Conservation (phyloP, 257 asterid genomes). For the Solanum ossicruentum region DNA sequence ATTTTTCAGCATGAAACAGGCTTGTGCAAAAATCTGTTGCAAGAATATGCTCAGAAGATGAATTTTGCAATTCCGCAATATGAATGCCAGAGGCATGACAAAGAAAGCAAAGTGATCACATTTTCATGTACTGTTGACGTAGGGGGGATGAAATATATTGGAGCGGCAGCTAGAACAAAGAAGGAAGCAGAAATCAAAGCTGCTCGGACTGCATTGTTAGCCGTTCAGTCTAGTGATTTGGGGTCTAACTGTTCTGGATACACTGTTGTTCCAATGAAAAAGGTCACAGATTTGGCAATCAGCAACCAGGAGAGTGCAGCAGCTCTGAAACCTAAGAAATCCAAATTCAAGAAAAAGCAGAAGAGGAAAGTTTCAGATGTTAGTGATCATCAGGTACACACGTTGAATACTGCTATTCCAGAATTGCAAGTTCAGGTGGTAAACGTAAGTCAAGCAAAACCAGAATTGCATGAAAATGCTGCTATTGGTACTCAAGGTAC, state of each 20-base stretch:
- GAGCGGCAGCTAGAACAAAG: conserved; percentile 71
- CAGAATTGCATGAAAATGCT: neutral
- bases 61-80: conserved; percentile 72
- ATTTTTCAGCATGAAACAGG: conserved; percentile 89
- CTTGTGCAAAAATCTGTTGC: conserved; percentile 82
- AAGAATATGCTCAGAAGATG: conserved; percentile 95
- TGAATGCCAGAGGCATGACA: conserved; percentile 39
- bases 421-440: conserved; percentile 4
- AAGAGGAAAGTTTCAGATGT: conserved; percentile 14
- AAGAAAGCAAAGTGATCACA: conserved; percentile 17
- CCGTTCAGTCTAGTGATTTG: conserved; percentile 53
- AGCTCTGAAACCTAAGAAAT: conserved; percentile 51
- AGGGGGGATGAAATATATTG: conserved; percentile 70
- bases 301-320: conserved; percentile 42
- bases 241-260: conserved; percentile 22
- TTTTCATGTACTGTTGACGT: conserved; percentile 61
- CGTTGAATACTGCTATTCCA: neutral
- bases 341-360: conserved; percentile 39
- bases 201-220: conserved; percentile 86
- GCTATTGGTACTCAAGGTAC: neutral
- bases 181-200: conserved; percentile 94
- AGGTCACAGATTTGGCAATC: conserved; percentile 33
- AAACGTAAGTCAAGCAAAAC: conserved; percentile 12
- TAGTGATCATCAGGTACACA: conserved; percentile 1
- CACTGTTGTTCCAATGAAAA: conserved; percentile 73